Evolutionary conservation across 371 early-diverging fungal genomes (phyloP), one percentile per base, ranked within the genome.

Genomic region (Mucor mucedo): DNA sequence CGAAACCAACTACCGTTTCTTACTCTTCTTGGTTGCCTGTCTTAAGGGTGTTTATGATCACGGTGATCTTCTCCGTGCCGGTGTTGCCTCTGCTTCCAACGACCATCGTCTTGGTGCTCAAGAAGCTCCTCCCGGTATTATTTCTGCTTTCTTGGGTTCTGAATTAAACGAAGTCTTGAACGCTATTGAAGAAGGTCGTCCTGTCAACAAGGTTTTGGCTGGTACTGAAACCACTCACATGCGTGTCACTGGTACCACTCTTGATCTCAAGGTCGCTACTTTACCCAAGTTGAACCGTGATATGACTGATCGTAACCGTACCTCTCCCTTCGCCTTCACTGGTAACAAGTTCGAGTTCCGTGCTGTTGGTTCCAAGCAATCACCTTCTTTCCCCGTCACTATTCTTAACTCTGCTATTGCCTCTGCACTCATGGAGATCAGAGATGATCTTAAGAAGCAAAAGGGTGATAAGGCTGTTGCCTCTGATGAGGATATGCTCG

Each of bases 341-440:
- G 98, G 98, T 54, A 97, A 98, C 93, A 98, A 98, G 89, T 97
- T 98, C 66, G 99, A 98, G 84, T 98, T 98, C 95, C 93, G 99
- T 83, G 97, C 98, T 62, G 98, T 98, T 40, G 99, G 99, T 40
- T 93, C 99, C 66, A 96, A 96, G 87, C 97, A 96, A 84, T 95
- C 95, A 30, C 95, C 96, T 33, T 93, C 98, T 32, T 96, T 97
- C 92, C 96, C 98, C 32, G 91, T 96, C 56, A 91, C 94, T 1
- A 73, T 97, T 57, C 77, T 98, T 52, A 98, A 97, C 89, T 88
- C 95, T 61, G 95, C 95, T 48, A 96, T 98, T 35, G 91, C 98
- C 28, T 87, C 88, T 13, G 87, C 96, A 6, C 69, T 98, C 48
- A 80, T 68, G 57, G 90, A 91, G 45, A 87, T 97, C 62, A 72